These are phyloP conservation scores for Hyaloperonospora brassicae DNA, from an alignment of 352 stramenopile genomes.

Conservation along the genomic window DNA sequence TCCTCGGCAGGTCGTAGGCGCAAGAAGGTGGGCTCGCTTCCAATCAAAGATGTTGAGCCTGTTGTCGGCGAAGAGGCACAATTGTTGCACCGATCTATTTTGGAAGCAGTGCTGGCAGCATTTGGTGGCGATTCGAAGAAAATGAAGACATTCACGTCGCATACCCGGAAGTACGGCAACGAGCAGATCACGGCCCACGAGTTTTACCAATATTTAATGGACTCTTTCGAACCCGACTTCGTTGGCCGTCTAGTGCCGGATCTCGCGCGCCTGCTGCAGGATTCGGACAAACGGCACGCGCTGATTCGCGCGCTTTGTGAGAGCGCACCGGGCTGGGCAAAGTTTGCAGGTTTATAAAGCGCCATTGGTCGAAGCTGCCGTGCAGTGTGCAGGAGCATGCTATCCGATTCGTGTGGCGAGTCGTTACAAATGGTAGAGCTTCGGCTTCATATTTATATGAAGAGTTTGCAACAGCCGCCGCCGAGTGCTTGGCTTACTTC, in stretches of 20 bases:
- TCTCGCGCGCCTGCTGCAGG: conserved; percentile 73
- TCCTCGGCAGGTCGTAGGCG: conserved; percentile 37
- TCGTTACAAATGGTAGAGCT: conserved; percentile 12
- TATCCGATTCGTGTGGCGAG: conserved; percentile 1
- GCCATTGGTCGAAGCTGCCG: not conserved
- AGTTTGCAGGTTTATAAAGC: conserved; percentile 68
- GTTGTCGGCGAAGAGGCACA: conserved; percentile 76
- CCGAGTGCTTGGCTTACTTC: conserved; percentile 11
- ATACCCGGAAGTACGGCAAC: conserved; percentile 77
- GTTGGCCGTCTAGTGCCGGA: conserved; percentile 78
- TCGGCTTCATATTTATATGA: conserved; percentile 21
- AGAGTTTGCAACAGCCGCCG: conserved; percentile 12
- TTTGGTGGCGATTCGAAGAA: conserved; percentile 73
- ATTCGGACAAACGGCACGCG: conserved; percentile 78
- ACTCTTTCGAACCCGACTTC: conserved; percentile 83
- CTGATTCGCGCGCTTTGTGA: conserved; percentile 79
- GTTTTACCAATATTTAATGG: conserved; percentile 87
- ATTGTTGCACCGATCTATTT: conserved; percentile 76
- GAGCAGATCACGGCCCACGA: conserved; percentile 81
- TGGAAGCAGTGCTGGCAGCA: conserved; percentile 64
- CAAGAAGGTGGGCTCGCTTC: conserved; percentile 32
- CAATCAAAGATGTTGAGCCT: conserved; percentile 74
- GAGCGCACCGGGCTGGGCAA: conserved; percentile 72
- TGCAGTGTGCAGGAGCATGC: not conserved
- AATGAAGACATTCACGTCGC: conserved; percentile 82